Base-by-base conservation (phyloP, 306 rosid genomes). In the Glycyrrhiza uralensis region DNA sequence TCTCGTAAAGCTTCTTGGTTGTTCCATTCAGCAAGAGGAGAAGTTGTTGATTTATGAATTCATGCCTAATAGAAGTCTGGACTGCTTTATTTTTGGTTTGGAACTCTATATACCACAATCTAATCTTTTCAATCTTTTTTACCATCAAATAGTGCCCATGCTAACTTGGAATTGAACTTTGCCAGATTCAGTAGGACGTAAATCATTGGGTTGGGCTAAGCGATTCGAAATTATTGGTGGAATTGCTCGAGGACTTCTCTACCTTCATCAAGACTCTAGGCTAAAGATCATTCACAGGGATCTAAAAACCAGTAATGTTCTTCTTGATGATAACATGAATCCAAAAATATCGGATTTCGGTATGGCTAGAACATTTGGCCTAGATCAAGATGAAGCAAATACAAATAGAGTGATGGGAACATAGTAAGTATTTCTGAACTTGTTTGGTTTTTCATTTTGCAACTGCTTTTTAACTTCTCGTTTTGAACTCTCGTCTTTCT, bases 321-420 rank as follows among this genome's bases (percentile, higher is more conserved):
- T 88, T 4, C 77, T 85, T 10, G 88, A 88, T 41, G 11, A 9
- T 4, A 58, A 81, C 20, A 35, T 88, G 84, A 79, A 81, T 14
- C 85, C 88, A 2, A 81, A 81, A 73, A 81, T 83, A 49, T 83
- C 87, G 1, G 90, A 88, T 35, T 88, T 85, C 50, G 87, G 93
- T 39, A 13, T 80, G 0, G 90, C 90, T 1, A 72, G 87, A 28
- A 73, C 68, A 26, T 79, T 83, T 13, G 65, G 73, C n/a, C n/a
- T n/a, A 32, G 89, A 85, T 50, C 87, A 82, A 29, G 75, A 24
- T 17, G 84, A 66, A 11, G 87, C 71, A 19, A 88, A 76, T 17
- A 88, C 90, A 2, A 79, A 28, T 7, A 77, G 83, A 47, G 81
- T 85, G 8, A 76, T 74, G 9, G 90, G 90, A 52, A 88, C 93